Evolutionary conservation across 768 basidiomycete species (phyloP).

Genomic region (Tulasnella sp.): DNA sequence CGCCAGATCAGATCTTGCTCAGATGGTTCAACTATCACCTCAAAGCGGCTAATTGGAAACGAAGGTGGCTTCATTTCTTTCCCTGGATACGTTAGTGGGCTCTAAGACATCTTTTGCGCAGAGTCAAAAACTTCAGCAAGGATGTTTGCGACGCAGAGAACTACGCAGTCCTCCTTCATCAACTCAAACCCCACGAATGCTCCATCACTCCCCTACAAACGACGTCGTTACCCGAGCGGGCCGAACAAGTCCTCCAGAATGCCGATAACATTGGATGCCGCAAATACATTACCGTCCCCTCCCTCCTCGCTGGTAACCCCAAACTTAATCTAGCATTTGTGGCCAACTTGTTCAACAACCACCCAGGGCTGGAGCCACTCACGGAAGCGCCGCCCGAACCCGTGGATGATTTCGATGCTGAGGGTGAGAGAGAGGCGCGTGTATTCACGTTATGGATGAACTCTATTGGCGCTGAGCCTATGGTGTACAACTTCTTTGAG

Average conservation of each 20-base stretch:
- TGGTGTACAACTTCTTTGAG: slow-evolving; percentile 93
- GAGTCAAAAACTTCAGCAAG: slow-evolving; percentile 94
- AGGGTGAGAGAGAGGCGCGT: slow-evolving; percentile 95
- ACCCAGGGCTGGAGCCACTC: slow-evolving; percentile 87
- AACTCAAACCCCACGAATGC: slow-evolving; percentile 89
- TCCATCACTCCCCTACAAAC: slow-evolving; percentile 87
- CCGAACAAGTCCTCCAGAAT: slow-evolving; percentile 89
- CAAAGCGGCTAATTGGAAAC: slow-evolving; percentile 85
- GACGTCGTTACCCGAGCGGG: slow-evolving; percentile 65
- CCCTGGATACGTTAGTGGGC: neutral
- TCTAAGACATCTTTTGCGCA: slow-evolving; percentile 24
- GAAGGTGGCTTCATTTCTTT: slow-evolving; percentile 42
- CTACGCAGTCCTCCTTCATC: slow-evolving; percentile 91
- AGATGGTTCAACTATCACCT: slow-evolving; percentile 99
- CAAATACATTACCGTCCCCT: slow-evolving; percentile 87
- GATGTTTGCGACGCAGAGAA: slow-evolving; percentile 98
- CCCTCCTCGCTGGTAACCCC: slow-evolving; percentile 88
- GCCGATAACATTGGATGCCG: slow-evolving; percentile 89
- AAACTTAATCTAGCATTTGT: slow-evolving; percentile 97
- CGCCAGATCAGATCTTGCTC: slow-evolving; percentile 94
- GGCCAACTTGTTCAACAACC: slow-evolving; percentile 97
- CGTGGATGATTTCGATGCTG: slow-evolving; percentile 96
- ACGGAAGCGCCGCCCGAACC: slow-evolving; percentile 83
- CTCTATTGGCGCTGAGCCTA: slow-evolving; percentile 91
- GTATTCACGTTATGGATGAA: slow-evolving; percentile 99